Conservation (phyloP, 345 rosid species). For the Sisymbrium altissimum region DNA sequence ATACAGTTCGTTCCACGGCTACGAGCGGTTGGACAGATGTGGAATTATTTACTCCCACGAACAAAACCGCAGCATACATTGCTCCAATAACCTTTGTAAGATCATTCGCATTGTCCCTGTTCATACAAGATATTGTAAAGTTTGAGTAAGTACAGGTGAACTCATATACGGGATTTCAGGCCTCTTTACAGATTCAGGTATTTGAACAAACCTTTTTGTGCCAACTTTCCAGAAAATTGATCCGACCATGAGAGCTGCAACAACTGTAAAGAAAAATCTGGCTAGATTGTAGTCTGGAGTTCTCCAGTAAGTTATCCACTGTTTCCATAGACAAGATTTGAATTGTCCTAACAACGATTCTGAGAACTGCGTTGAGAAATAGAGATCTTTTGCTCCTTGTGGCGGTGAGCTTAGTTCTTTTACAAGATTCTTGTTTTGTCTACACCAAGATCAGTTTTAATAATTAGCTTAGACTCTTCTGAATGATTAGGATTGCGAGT, state of each 20-base stretch:
- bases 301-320: conserved; percentile 74
- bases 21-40: conserved; percentile 64
- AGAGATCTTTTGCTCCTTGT: conserved; percentile 45
- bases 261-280: conserved; percentile 51
- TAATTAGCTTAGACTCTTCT: background rate
- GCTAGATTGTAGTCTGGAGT: conserved; percentile 69
- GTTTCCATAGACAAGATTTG: conserved; percentile 69
- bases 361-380: conserved; percentile 48
- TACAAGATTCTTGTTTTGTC: conserved; percentile 55
- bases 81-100: conserved; percentile 65
- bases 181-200: background rate
- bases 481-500: background rate
- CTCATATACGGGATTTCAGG: background rate
- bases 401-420: conserved; percentile 57
- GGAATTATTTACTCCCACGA: conserved; percentile 66
- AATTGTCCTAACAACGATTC: conserved; percentile 55
- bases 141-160: background rate
- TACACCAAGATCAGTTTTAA: conserved; percentile 19
- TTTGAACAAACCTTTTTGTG: conserved; percentile 40
- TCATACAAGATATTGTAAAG: background rate
- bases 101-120: conserved; percentile 46
- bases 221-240: conserved; percentile 65
- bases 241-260: conserved; percentile 53
- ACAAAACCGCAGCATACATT: conserved; percentile 60
- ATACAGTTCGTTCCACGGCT: conserved; percentile 65